Evolutionary conservation across 345 rosid genomes (phyloP), one percentile per base, ranked within the genome.

Genomic region (Citrus sinensis): DNA sequence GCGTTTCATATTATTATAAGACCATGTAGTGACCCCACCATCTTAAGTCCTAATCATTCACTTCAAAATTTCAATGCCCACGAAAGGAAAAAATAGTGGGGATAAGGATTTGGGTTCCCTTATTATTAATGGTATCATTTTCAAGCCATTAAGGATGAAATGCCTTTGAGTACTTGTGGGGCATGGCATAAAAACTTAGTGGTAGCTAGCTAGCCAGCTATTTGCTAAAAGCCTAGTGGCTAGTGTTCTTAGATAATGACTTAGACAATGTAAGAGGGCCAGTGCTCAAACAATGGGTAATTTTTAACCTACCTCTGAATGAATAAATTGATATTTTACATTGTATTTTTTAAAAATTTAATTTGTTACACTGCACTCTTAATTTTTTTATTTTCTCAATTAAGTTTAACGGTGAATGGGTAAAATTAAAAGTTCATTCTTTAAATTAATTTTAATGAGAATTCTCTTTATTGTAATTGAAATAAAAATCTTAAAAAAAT

Each of bases 291-390:
- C 32, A 30, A 3, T 32, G 34, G 34, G 4, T 3, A 0, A 32
- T 32, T 32, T 32, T 32, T 32, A 32, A 32, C 4, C 0, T 0
- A 3, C 0, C 4, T 0, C 0, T 4, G 0, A 32, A 32, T 4
- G 0, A 32, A 32, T 32, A 32, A 32, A 32, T 32, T 32, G 0
- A 0, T 0, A 32, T 32, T 32, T 32, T 32, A 4, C 0, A 3
- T 0, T 0, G 0, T 4, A 0, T 32, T 0, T 0, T 3, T 2
- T 0, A 32, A 32, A 32, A 3, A 3, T 32, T 32, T 32, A 0
- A 32, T 0, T 32, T 3, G 0, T 32, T 3, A 0, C 0, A 32
- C 0, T 0, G 34, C 0, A 0, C 0, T 0, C 0, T 0, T 4
- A 32, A 32, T 32, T 32, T 4, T 3, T 0, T 32, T 32, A 32